Percentiles rank a stretch among this genome's conserved stretches.
phyloP scores from a whole-genome alignment of 1,139 yeast genomes.

The Saccharomyces hybrid region DNA sequence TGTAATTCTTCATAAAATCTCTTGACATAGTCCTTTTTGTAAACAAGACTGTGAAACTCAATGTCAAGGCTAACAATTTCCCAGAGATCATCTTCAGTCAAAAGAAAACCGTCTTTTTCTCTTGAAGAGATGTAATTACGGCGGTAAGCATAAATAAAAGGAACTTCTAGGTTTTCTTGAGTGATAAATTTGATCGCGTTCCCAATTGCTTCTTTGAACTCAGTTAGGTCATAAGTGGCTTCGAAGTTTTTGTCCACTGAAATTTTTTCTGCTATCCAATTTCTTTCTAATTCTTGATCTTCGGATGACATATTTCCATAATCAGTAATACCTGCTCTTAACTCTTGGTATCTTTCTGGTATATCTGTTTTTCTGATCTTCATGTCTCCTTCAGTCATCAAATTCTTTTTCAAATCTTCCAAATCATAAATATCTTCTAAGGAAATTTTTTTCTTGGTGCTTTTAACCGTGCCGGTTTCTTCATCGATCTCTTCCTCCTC shows the following conservation, averaged over 20 bases:
- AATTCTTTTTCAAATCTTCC: slow-evolving; percentile 79
- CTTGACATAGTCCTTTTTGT: slow-evolving; percentile 60
- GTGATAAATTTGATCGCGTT: slow-evolving; percentile 73
- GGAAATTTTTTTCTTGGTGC: slow-evolving; percentile 42
- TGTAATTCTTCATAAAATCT: slow-evolving; percentile 49
- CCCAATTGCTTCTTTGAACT: slow-evolving; percentile 32
- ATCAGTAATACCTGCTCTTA: slow-evolving; percentile 54
- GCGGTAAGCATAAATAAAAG: slow-evolving; percentile 92
- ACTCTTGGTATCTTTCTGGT: slow-evolving; percentile 85
- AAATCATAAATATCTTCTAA: slow-evolving; percentile 91
- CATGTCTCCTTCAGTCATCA: slow-evolving; percentile 91
- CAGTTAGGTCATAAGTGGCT: too few relatives aligned
- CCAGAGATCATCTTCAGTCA: slow-evolving; percentile 87
- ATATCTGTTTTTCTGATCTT: slow-evolving; percentile 76
- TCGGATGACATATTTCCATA: slow-evolving; percentile 56
- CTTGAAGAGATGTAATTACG: slow-evolving; percentile 63
- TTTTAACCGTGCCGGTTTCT: slow-evolving; percentile 37
- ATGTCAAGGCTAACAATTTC: slow-evolving; percentile 77
- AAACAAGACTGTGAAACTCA: slow-evolving; percentile 79
- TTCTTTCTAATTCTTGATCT: slow-evolving; percentile 64
- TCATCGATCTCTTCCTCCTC: slow-evolving; percentile 41
- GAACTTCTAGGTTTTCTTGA: slow-evolving; percentile 79
- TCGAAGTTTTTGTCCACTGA: slow-evolving; percentile 30
- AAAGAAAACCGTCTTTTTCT: slow-evolving; percentile 46
- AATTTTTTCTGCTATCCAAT: slow-evolving; percentile 64